phyloP scores from a whole-genome alignment of 2,329 filamentous ascomycete genomes.

The Didymella glomerata region DNA sequence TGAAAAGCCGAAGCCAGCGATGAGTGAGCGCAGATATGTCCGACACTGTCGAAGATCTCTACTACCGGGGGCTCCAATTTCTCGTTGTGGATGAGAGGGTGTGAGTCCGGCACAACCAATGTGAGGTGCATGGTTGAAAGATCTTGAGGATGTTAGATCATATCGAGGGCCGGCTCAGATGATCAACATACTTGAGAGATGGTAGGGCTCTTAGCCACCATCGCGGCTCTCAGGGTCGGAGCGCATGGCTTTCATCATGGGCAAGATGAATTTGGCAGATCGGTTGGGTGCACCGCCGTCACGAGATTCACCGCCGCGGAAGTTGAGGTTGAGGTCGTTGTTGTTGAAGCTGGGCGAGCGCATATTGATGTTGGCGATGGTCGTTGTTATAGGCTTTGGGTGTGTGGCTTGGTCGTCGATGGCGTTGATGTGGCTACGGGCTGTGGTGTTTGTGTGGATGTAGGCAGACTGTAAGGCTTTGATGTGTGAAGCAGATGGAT shows the following conservation, averaged over 20 bases:
- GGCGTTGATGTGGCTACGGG: conserved; percentile 18
- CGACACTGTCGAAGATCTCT: conserved; percentile 1
- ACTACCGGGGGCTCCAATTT: neutral
- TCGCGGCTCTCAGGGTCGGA: conserved; percentile 38
- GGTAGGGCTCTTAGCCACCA: conserved; percentile 39
- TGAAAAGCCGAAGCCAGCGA: conserved; percentile 12
- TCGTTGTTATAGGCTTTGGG: neutral
- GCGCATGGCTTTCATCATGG: conserved; percentile 30
- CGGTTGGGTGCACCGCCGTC: conserved; percentile 47
- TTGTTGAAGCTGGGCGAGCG: conserved; percentile 20
- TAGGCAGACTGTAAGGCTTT: conserved; percentile 21
- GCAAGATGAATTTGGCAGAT: conserved; percentile 27
- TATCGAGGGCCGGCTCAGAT: conserved; percentile 4
- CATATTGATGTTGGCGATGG: conserved; percentile 9
- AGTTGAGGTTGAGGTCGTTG: conserved; percentile 27
- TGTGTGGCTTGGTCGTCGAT: conserved; percentile 32
- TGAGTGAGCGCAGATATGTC: conserved; percentile 1
- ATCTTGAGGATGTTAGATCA: conserved; percentile 26
- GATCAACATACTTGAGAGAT: conserved; percentile 18
- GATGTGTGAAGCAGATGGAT: conserved; percentile 9
- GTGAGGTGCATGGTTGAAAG: conserved; percentile 5
- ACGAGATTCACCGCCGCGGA: conserved; percentile 29
- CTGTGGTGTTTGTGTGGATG: conserved; percentile 11
- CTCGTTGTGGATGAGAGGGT: neutral
- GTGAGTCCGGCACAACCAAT: conserved; percentile 7